Conservation (phyloP, 345 rosid species). For the Punica granatum region DNA sequence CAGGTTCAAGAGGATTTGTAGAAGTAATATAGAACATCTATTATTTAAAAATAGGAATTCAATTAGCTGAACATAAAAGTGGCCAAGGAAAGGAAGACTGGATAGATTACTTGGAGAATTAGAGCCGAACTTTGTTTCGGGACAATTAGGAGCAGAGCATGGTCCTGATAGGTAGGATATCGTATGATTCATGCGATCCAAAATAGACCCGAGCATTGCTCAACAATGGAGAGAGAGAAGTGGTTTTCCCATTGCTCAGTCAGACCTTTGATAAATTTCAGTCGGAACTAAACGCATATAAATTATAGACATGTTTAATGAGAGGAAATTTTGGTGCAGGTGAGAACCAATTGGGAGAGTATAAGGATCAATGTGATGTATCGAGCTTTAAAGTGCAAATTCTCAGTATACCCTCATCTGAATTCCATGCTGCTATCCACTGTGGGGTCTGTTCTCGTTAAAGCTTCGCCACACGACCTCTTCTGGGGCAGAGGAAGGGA, state of each 20-base stretch:
- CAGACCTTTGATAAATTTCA: slow-evolving; percentile 2
- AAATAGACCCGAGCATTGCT: background rate
- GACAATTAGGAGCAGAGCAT: background rate
- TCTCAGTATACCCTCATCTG: slow-evolving; percentile 79
- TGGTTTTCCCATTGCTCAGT: background rate
- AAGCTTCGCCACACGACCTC: slow-evolving; percentile 90
- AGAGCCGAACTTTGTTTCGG: background rate
- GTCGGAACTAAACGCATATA: background rate
- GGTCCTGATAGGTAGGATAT: too few relatives aligned
- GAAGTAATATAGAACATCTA: background rate
- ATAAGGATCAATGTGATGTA: slow-evolving; percentile 77
- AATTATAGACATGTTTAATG: background rate
- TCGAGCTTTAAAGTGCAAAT: slow-evolving; percentile 70
- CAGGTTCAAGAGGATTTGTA: background rate
- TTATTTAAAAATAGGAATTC: background rate
- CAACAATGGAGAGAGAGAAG: background rate
- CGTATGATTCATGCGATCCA: background rate
- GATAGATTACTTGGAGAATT: background rate
- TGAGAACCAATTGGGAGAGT: slow-evolving; percentile 72
- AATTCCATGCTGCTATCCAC: slow-evolving; percentile 70
- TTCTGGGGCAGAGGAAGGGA: slow-evolving; percentile 98
- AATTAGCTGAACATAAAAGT: background rate
- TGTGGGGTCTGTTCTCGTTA: slow-evolving; percentile 71
- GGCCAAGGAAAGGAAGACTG: background rate
- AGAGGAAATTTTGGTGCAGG: slow-evolving; percentile 30